These are phyloP conservation scores for Jamesozyma hellenica DNA, from an alignment of 805 yeast species.

Conservation along the genomic window DNA sequence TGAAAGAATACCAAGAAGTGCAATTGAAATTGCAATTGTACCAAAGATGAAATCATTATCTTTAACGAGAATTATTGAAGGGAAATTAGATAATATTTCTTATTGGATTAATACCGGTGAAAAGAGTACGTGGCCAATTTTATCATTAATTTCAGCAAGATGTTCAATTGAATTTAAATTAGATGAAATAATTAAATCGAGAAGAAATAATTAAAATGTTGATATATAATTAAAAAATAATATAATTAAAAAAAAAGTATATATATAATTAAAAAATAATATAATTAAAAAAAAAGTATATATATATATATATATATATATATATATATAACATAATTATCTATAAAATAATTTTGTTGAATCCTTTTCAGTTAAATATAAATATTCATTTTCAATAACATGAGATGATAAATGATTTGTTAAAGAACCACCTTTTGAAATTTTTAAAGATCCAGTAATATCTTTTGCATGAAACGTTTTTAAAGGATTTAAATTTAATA, in stretches of 20 bases:
- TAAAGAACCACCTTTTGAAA: slow-evolving; percentile 44
- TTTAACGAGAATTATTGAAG: slow-evolving; percentile 69
- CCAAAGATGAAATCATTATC: slow-evolving; percentile 71
- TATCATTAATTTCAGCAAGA: slow-evolving; percentile 75
- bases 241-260: too few species aligned
- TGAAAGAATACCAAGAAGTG: slow-evolving; percentile 71
- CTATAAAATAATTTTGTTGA: slow-evolving; percentile 34
- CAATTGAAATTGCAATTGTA: slow-evolving; percentile 81
- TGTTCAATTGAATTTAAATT: slow-evolving; percentile 84
- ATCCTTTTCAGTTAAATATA: slow-evolving; percentile 51
- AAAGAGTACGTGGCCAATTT: slow-evolving; percentile 83
- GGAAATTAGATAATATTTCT: slow-evolving; percentile 67
- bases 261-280: too few species aligned
- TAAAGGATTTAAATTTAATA: slow-evolving; percentile 52
- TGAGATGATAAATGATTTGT: slow-evolving; percentile 12
- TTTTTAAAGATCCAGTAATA: slow-evolving; percentile 59
- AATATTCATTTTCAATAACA: slow-evolving; percentile 51
- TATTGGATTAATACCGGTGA: slow-evolving; percentile 91
- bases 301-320: not conserved
- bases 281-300: not conserved
- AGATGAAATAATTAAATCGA: slow-evolving; percentile 52
- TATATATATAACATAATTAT: slow-evolving; percentile 8
- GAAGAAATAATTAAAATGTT: slow-evolving; percentile 17
- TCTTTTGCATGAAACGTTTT: slow-evolving; percentile 77
- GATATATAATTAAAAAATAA: too few species aligned